Evolutionary conservation across 2,329 filamentous ascomycete genomes (phyloP).

Genomic region (Didymella pomorum): DNA sequence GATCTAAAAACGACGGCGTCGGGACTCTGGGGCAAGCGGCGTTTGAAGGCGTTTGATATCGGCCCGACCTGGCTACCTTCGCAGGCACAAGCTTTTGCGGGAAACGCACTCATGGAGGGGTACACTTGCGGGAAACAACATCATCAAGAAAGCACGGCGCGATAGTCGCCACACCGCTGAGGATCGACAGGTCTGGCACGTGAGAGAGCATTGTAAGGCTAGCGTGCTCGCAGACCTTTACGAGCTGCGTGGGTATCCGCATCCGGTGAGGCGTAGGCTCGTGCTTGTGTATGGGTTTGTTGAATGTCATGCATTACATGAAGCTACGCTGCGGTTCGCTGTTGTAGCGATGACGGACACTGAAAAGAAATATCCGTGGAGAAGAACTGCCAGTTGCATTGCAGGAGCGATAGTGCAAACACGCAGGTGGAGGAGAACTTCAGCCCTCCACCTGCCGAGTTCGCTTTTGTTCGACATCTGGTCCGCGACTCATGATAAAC

Average conservation of each 20-base stretch:
- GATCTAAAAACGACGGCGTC: slow-evolving; percentile 10
- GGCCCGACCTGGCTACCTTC: slow-evolving; percentile 7
- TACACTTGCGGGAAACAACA: slow-evolving; percentile 18
- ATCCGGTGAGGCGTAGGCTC: slow-evolving; percentile 7
- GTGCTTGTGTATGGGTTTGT: slow-evolving; percentile 9
- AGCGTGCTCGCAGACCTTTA: slow-evolving; percentile 7
- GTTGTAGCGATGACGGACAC: background rate
- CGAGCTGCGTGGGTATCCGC: slow-evolving; percentile 2
- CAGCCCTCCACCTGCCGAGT: background rate
- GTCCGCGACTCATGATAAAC: slow-evolving; percentile 6
- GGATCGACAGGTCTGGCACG: slow-evolving; percentile 16
- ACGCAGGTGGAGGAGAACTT: slow-evolving; percentile 9
- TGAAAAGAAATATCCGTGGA: background rate
- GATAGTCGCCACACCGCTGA: slow-evolving; percentile 25
- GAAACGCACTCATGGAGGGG: slow-evolving; percentile 10
- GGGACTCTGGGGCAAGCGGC: slow-evolving; percentile 9
- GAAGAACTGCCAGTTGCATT: background rate
- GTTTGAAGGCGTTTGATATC: slow-evolving; percentile 9
- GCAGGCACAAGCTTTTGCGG: slow-evolving; percentile 12
- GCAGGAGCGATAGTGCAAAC: background rate
- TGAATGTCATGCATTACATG: slow-evolving; percentile 18
- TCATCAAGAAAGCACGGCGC: slow-evolving; percentile 4
- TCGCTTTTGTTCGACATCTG: too few relatives aligned
- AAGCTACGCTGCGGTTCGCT: slow-evolving; percentile 1
- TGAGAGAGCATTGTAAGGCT: slow-evolving; percentile 1